These are phyloP conservation scores for Balakata baccata DNA, from an alignment of 345 rosid genomes.

Conservation along the genomic window DNA sequence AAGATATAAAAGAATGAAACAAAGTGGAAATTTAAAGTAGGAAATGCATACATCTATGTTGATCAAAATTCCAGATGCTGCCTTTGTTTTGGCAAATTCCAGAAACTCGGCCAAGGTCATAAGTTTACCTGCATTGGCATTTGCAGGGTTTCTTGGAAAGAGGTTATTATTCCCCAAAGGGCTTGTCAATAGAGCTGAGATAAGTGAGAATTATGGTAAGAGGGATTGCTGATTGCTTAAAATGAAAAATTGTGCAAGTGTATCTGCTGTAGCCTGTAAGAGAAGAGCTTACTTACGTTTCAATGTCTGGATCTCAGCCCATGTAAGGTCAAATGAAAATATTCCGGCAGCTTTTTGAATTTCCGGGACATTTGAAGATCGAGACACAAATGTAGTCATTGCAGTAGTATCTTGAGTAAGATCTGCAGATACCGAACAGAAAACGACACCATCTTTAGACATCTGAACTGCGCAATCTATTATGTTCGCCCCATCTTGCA, in stretches of 20 bases:
- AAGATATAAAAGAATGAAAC: not conserved
- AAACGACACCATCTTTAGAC: constrained; percentile 80
- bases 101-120: constrained; percentile 57
- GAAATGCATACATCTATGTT: constrained; percentile 51
- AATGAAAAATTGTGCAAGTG: not conserved
- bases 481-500: constrained; percentile 68
- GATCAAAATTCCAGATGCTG: constrained; percentile 69
- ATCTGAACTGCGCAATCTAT: constrained; percentile 84
- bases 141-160: constrained; percentile 56
- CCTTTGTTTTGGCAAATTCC: constrained; percentile 64
- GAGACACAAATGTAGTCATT: constrained; percentile 47
- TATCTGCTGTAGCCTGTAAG: not conserved
- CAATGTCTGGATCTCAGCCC: constrained; percentile 79
- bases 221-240: not conserved
- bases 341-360: constrained; percentile 58
- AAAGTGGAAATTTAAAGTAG: not conserved
- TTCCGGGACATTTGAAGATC: constrained; percentile 52
- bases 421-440: constrained; percentile 68
- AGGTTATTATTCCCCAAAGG: constrained; percentile 37
- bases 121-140: constrained; percentile 65
- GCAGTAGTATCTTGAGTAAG: constrained; percentile 60
- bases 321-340: constrained; percentile 82
- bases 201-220: not conserved
- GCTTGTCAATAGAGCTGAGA: constrained; percentile 69
- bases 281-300: constrained; percentile 46